A percentile compares a stretch with the other conserved stretches of the same genome.
phyloP scores from a whole-genome alignment of 2,329 filamentous ascomycete genomes.

The Fusarium veterinarium region DNA sequence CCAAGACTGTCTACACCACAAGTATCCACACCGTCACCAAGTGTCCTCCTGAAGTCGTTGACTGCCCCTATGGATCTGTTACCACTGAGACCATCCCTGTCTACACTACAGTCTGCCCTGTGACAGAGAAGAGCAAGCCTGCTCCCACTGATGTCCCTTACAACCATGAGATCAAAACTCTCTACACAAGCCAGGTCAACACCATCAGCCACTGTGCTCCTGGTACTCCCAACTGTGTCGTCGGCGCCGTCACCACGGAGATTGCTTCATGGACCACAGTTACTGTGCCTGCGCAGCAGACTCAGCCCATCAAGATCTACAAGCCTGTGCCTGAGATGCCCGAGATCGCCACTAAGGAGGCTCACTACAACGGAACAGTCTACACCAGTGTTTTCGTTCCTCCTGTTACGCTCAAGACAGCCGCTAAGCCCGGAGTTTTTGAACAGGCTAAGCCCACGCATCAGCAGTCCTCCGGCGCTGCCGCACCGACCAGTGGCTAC shows the following conservation, averaged over 20 bases:
- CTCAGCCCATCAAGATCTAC: constrained; percentile 20
- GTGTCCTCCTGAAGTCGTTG: constrained; percentile 61
- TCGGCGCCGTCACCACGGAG: constrained; percentile 49
- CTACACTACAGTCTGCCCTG: constrained; percentile 31
- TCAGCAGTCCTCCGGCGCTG: constrained; percentile 30
- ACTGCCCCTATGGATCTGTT: constrained; percentile 58
- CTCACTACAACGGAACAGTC: constrained; percentile 19
- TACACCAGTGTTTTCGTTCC: constrained; percentile 26
- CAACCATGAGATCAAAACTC: constrained; percentile 50
- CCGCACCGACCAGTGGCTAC: constrained; percentile 42
- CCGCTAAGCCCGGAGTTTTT: constrained; percentile 33
- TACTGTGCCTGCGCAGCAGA: constrained; percentile 31
- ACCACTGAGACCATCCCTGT: constrained; percentile 46
- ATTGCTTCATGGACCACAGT: constrained; percentile 41
- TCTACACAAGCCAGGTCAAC: constrained; percentile 64
- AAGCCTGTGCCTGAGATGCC: constrained; percentile 26
- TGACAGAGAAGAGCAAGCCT: constrained; percentile 23
- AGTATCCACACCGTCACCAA: constrained; percentile 65
- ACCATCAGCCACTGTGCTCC: constrained; percentile 67
- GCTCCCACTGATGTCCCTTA: constrained; percentile 23
- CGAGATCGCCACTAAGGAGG: constrained; percentile 12
- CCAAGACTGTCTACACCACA: constrained; percentile 63
- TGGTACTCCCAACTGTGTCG: constrained; percentile 61
- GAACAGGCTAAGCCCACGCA: constrained; percentile 27
- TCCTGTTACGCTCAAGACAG: constrained; percentile 32